Conservation (phyloP, 176 grass and related monocot genomes). For the Canna indica region DNA sequence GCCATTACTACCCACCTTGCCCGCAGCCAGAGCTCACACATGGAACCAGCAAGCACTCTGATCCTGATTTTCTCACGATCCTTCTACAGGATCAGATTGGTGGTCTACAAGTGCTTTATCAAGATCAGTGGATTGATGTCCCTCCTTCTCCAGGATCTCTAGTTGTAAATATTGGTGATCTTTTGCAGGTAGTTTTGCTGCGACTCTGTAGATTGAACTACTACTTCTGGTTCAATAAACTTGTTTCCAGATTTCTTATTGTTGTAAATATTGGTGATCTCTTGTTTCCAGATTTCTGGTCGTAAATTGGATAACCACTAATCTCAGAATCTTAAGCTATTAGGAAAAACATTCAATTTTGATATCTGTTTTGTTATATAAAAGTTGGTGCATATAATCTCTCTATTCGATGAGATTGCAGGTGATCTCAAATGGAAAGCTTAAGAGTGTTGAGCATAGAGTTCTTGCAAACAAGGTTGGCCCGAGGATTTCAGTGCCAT, state of each 20-base stretch:
- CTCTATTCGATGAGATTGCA: not conserved
- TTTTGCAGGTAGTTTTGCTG: slow-evolving; percentile 33
- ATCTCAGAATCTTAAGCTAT: not conserved
- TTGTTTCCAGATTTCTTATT: too few relatives aligned
- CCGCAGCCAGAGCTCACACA: slow-evolving; percentile 41
- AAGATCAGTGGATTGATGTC: slow-evolving; percentile 35
- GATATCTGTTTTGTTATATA: too few relatives aligned
- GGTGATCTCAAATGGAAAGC: slow-evolving; percentile 14
- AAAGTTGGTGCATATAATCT: not conserved
- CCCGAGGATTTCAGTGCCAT: slow-evolving; percentile 15
- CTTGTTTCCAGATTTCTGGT: too few relatives aligned
- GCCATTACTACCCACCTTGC: slow-evolving; percentile 49
- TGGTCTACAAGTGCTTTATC: slow-evolving; percentile 40
- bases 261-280: too few relatives aligned
- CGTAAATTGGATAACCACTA: too few relatives aligned
- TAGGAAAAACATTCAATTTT: too few relatives aligned
- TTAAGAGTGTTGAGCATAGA: slow-evolving; percentile 20
- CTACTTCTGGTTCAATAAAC: too few relatives aligned
- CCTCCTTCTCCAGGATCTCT: slow-evolving; percentile 31
- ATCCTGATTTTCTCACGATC: slow-evolving; percentile 38
- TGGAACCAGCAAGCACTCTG: slow-evolving; percentile 31
- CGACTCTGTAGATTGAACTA: not conserved
- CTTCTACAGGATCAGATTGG: slow-evolving; percentile 46
- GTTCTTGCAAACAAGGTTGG: slow-evolving; percentile 7
- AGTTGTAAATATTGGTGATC: slow-evolving; percentile 45